Evolutionary conservation across 441 rosid species (phyloP).

Genomic region (Metrosideros polymorpha): DNA sequence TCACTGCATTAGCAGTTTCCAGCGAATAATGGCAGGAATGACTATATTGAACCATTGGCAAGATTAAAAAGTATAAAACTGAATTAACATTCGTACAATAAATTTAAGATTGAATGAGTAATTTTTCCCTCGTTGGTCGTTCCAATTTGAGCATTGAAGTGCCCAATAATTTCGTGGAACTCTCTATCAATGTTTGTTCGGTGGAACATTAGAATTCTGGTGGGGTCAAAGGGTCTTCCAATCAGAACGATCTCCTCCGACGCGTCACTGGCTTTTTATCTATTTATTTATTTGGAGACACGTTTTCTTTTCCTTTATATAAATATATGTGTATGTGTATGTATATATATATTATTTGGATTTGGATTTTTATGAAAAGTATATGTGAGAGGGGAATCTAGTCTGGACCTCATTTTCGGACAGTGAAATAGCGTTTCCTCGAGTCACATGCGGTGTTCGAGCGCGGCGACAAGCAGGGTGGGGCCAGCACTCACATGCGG

Average conservation of each 20-base stretch:
- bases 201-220: neutral
- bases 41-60: neutral
- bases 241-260: neutral
- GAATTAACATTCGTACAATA: neutral
- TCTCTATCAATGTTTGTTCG: neutral
- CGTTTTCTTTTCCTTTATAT: neutral
- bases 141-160: neutral
- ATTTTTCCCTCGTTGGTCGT: no score
- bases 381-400: neutral
- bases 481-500: neutral
- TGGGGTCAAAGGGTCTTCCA: neutral
- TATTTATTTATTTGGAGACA: neutral
- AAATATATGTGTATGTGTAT: no score
- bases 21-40: neutral
- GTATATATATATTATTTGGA: no score
- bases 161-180: neutral
- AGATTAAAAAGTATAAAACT: neutral
- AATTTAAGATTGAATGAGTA: neutral
- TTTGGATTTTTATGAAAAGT: neutral
- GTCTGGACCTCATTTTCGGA: neutral
- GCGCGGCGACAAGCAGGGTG: neutral
- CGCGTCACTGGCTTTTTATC: neutral
- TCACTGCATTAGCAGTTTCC: fast-evolving
- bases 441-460: neutral
- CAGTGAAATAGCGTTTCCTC: neutral